Evolutionary conservation across 2,329 filamentous ascomycete genomes (phyloP), one percentile per base, ranked within the genome.

Genomic region (Scedosporium minutisporum): DNA sequence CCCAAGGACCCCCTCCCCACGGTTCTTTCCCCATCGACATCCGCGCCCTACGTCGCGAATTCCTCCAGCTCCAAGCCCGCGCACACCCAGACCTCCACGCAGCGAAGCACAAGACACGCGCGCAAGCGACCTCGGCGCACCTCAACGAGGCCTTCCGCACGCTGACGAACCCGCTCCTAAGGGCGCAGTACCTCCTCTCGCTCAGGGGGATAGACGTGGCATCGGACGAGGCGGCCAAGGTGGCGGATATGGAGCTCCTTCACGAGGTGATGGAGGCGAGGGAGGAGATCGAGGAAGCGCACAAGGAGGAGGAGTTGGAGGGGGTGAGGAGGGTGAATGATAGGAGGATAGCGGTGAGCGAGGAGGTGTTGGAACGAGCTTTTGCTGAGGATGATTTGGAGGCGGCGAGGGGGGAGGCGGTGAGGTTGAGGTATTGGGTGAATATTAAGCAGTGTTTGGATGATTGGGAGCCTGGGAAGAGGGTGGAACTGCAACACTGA

Each of bases 61-160:
- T 96, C 77, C 85, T 97, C 14, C 83, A 85, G 64, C 83, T 97
- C 1, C 95, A 99, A 76, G 84, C 87, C 18, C 80, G 82, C 53
- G 84, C 88, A 10, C 90, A 95, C 74, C 90, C 90, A 0, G 90
- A 95, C 73, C 78, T 88, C 64, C 79, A 82, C 71, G 66, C 80
- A 67, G 53, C 60, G 14, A 48, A 79, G 72, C 70, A 80, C 73
- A 80, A 87, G 76, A 68, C 76, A 68, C 70, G 82, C 58, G 91
- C 92, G 21, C 90, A 96, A 73, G 89, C 86, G 0, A 79, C 87
- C n/a, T 95, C 89, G 9, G 84, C 91, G 6, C 82, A 85, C 27
- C 93, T 97, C 73, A 97, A 97, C 79, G 88, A 92, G 67, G 95
- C 95, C 0, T 97, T 96, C 81, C 88, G 86, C 70, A 96, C 93